Evolutionary conservation across 1,284 basidiomycete genomes (phyloP).

Genomic region (Heterobasidion irregulare): DNA sequence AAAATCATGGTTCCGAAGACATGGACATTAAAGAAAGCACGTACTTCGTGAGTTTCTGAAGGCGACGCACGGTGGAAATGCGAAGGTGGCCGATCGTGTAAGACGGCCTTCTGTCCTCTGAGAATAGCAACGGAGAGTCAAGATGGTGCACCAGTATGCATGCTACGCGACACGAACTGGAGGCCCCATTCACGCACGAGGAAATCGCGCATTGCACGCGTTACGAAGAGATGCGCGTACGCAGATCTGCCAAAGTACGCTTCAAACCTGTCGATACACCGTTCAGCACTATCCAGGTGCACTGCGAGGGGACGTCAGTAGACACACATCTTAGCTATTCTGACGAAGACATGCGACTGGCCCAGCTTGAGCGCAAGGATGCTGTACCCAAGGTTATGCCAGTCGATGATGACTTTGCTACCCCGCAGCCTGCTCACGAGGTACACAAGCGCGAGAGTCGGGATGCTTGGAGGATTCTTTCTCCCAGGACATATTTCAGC

Average conservation of each 20-base stretch:
- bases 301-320: not conserved
- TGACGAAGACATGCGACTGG: conserved; percentile 58
- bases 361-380: conserved; percentile 85
- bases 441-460: conserved; percentile 84
- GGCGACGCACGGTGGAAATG: conserved; percentile 68
- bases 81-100: conserved; percentile 84
- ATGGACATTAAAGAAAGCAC: conserved; percentile 17
- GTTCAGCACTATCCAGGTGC: not conserved
- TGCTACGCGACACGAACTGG: conserved; percentile 39
- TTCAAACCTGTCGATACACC: conserved; percentile 62
- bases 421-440: conserved; percentile 60
- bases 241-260: conserved; percentile 69
- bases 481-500: conserved; percentile 10
- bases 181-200: conserved; percentile 74
- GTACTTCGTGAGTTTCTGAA: conserved; percentile 68
- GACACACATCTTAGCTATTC: conserved; percentile 61
- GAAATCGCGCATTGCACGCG: conserved; percentile 74
- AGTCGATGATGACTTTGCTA: conserved; percentile 91
- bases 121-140: not conserved
- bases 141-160: conserved; percentile 6
- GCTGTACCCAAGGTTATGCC: conserved; percentile 97
- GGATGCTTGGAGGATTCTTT: conserved; percentile 95
- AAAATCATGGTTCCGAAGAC: conserved; percentile 3
- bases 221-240: conserved; percentile 92
- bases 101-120: conserved; percentile 72